phyloP scores from a whole-genome alignment of 2,329 filamentous ascomycete genomes.

The Penicillium fuscoglaucum region DNA sequence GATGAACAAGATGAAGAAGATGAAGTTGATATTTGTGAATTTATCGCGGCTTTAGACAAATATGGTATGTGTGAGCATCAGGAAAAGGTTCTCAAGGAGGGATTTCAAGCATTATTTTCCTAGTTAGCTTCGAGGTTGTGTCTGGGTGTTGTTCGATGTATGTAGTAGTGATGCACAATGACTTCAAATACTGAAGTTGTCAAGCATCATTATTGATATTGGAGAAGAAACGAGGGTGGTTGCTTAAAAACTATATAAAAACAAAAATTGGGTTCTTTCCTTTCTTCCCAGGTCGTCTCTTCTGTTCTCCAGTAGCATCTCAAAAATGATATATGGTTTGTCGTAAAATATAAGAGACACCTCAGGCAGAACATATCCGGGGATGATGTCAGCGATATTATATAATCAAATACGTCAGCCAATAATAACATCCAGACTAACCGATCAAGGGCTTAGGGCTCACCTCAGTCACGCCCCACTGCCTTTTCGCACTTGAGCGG shows the following conservation, averaged over 20 bases:
- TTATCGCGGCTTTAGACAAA: neutral
- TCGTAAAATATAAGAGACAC: neutral
- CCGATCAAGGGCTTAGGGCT: constrained; percentile 31
- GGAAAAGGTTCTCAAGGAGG: neutral
- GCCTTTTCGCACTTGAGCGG: constrained; percentile 28
- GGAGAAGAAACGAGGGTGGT: neutral
- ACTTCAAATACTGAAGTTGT: neutral
- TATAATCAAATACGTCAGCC: constrained; percentile 1
- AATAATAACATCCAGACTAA: constrained; percentile 21
- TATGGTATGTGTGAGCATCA: neutral
- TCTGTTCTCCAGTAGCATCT: neutral
- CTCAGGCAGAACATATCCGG: neutral
- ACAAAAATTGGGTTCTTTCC: neutral
- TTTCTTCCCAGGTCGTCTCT: neutral
- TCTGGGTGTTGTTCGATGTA: neutral
- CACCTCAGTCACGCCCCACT: constrained; percentile 28
- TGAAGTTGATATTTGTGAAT: neutral
- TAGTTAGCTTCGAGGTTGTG: neutral
- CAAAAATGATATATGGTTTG: neutral
- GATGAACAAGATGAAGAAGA: neutral
- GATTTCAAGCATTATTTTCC: neutral
- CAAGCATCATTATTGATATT: neutral
- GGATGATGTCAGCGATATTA: constrained; percentile 3
- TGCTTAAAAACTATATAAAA: neutral
- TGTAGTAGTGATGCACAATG: neutral